A percentile compares a stretch with the other conserved stretches of the same genome.
Evolutionary conservation across 352 stramenopile species (phyloP).

Genomic region (Aphanomyces invadans): DNA sequence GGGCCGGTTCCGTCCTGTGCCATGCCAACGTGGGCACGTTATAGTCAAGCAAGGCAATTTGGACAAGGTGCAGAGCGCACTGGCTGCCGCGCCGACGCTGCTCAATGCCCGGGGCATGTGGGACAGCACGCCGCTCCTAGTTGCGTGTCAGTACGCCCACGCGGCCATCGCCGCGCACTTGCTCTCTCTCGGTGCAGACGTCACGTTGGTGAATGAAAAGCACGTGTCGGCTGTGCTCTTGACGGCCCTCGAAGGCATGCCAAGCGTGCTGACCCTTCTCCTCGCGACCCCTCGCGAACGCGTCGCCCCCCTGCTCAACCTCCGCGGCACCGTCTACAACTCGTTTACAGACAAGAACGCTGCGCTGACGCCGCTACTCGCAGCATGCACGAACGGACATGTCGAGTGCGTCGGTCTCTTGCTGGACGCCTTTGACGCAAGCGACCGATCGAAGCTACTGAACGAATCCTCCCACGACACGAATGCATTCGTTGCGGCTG

Average conservation of each 20-base stretch:
- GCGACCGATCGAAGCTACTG: too few relatives aligned
- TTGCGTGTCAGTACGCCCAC: conserved; percentile 60
- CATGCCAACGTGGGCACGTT: too few relatives aligned
- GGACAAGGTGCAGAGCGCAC: neutral
- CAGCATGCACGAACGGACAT: conserved; percentile 69
- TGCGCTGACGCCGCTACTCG: conserved; percentile 45
- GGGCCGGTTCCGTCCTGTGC: neutral
- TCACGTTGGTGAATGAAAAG: conserved; percentile 52
- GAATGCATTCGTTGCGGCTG: conserved; percentile 22
- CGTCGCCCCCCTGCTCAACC: conserved; percentile 17
- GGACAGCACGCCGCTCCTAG: conserved; percentile 76
- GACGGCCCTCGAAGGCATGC: conserved; percentile 58
- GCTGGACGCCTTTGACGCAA: conserved; percentile 27
- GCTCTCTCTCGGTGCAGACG: conserved; percentile 36
- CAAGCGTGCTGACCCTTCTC: conserved; percentile 23
- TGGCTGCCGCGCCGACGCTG: conserved; percentile 20
- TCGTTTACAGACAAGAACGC: conserved; percentile 49
- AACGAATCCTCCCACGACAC: conserved; percentile 17
- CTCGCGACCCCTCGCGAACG: conserved; percentile 30
- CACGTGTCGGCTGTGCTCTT: conserved; percentile 61
- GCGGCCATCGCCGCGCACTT: conserved; percentile 48
- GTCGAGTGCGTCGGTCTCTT: conserved; percentile 41
- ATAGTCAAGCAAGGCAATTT: conserved; percentile 18
- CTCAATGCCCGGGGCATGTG: conserved; percentile 73
- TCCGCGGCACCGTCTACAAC: conserved; percentile 73